phyloP scores from a whole-genome alignment of 768 basidiomycete species.

The Hericium rajendrae region DNA sequence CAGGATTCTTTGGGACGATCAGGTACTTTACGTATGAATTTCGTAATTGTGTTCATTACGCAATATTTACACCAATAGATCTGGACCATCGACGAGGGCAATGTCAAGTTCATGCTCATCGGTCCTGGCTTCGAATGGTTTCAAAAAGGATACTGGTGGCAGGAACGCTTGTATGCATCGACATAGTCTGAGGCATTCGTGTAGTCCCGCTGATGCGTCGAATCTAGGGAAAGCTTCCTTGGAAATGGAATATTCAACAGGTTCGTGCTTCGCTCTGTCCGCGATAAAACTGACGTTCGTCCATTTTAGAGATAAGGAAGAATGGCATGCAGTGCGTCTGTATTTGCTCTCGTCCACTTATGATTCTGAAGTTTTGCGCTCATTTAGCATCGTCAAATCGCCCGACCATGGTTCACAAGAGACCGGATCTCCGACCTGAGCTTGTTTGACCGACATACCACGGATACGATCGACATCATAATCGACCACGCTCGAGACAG shows the following conservation, averaged over 20 bases:
- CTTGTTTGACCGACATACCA: constrained; percentile 22
- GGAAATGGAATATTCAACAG: constrained; percentile 73
- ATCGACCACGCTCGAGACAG: constrained; percentile 26
- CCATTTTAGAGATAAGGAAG: constrained; percentile 22
- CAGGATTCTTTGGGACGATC: constrained; percentile 59
- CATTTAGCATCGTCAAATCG: constrained; percentile 24
- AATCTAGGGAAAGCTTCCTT: constrained; percentile 40
- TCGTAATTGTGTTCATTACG: background rate
- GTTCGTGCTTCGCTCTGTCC: constrained; percentile 31
- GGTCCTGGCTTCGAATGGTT: constrained; percentile 54
- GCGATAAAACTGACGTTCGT: background rate
- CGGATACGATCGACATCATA: constrained; percentile 11
- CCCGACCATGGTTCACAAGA: constrained; percentile 24
- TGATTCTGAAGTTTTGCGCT: background rate
- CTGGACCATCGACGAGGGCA: constrained; percentile 66
- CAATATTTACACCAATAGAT: constrained; percentile 32
- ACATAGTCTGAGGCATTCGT: background rate
- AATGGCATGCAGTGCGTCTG: constrained; percentile 53
- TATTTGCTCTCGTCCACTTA: background rate
- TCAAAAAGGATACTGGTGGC: constrained; percentile 55
- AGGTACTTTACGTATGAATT: constrained; percentile 27
- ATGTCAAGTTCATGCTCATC: constrained; percentile 52
- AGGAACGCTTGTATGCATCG: constrained; percentile 50
- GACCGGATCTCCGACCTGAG: constrained; percentile 24
- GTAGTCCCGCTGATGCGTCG: background rate